Evolutionary conservation across 106 monocot genomes (phyloP), one percentile per base, ranked within the genome.

Genomic region (Dendrobium chrysotoxum): DNA sequence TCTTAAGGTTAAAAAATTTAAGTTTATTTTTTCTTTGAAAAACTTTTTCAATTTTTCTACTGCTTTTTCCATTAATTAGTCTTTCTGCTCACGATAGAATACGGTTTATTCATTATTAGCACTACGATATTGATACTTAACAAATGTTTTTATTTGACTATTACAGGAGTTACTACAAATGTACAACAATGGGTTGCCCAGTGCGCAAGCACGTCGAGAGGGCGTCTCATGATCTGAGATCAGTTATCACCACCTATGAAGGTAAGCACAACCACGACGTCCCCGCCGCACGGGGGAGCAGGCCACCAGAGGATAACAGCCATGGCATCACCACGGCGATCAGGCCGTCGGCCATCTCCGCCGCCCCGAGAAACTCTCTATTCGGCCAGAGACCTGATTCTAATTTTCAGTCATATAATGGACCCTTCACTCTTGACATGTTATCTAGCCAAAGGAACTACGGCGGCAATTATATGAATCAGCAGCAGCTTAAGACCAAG

Each of bases 91-190:
- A 42, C 5, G 35, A 1, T 2, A 35, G 35, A 35, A 35, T 35
- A 35, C 35, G 35, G 2, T 35, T 31, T 46, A 46, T 46, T 46
- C 12, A 46, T 46, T 46, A 46, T 46, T 46, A 35, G 35, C 35
- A 46, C 46, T 8, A 46, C 8, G 7, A 46, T 46, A 7, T 46
- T 12, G 12, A 46, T 7, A 46, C 12, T 12, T 1, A 46, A 44
- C 9, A 44, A 44, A 44, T 44, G 9, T 44, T 55, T 17, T 55
- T 55, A 55, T 55, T 20, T 15, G 15, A 12, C 55, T 55, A 55
- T n/a, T 76, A 13, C 80, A 96, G 96, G 92, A 97, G 94, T 79
- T 97, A 97, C 83, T 97, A 92, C 94, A 97, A 97, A 79, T 97
- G 96, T 85, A 97, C 94, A 7, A 90, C 85, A 6, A 21, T 30